phyloP scores from a whole-genome alignment of 768 basidiomycete species.

The Pleurotus citrinopileatus region DNA sequence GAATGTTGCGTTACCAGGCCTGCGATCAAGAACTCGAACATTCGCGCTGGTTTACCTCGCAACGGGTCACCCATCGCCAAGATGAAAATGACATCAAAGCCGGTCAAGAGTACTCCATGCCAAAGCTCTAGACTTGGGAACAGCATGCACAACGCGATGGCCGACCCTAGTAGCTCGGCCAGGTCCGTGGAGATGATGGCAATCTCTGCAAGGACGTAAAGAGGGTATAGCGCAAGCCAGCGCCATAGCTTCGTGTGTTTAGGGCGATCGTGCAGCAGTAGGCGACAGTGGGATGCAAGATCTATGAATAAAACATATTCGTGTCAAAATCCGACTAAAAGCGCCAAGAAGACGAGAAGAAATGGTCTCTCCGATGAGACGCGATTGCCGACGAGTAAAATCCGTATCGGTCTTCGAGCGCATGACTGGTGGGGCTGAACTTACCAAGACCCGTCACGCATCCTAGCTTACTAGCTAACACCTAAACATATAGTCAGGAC shows the following conservation, averaged over 20 bases:
- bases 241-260: slow-evolving; percentile 54
- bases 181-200: slow-evolving; percentile 79
- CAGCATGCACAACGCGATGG: slow-evolving; percentile 75
- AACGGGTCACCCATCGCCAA: slow-evolving; percentile 72
- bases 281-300: slow-evolving; percentile 55
- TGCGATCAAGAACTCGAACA: slow-evolving; percentile 68
- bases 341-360: slow-evolving; percentile 8
- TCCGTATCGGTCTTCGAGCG: no score
- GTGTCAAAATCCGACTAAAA: neutral
- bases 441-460: slow-evolving; percentile 78
- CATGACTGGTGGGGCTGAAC: slow-evolving; percentile 13
- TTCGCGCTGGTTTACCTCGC: slow-evolving; percentile 58
- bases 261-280: slow-evolving; percentile 63
- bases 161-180: slow-evolving; percentile 79
- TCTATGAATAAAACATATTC: slow-evolving; percentile 26
- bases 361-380: neutral
- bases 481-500: neutral
- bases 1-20: slow-evolving; percentile 43
- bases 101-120: slow-evolving; percentile 69
- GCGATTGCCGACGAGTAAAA: no score
- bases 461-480: slow-evolving; percentile 64
- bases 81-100: slow-evolving; percentile 65
- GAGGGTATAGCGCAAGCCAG: slow-evolving; percentile 60
- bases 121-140: slow-evolving; percentile 69
- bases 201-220: slow-evolving; percentile 62